These are phyloP conservation scores for Pelargonium myrrhifolium DNA, from an alignment of 441 rosid species.

Conservation along the genomic window DNA sequence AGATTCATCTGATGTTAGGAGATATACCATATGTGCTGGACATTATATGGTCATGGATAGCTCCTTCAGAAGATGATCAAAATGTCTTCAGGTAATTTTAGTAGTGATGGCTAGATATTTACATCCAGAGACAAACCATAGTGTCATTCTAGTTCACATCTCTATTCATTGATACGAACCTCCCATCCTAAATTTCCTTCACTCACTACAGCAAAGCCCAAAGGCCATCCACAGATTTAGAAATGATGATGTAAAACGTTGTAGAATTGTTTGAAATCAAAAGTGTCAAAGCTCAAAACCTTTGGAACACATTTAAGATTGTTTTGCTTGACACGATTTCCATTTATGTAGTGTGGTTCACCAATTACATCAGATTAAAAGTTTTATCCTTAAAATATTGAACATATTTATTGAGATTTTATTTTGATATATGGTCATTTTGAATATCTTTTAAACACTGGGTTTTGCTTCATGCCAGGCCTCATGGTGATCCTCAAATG, in stretches of 20 bases:
- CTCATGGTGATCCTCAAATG: conserved; percentile 96
- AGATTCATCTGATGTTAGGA: conserved; percentile 97
- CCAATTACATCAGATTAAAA: not conserved
- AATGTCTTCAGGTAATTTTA: conserved; percentile 57
- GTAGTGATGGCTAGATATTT: not conserved
- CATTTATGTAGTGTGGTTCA: not conserved
- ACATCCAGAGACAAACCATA: not conserved
- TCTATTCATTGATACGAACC: not conserved
- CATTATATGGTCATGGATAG: conserved; percentile 93
- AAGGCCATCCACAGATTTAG: not conserved
- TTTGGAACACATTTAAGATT: not conserved
- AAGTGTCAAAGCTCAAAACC: not conserved
- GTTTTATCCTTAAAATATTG: not conserved
- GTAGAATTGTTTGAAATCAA: conserved; percentile 4
- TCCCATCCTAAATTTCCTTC: not conserved
- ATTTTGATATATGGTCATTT: not conserved
- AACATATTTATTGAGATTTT: not conserved
- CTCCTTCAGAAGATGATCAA: conserved; percentile 84
- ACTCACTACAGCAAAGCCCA: not conserved
- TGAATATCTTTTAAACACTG: conserved; percentile 16
- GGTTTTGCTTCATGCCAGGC: conserved; percentile 48
- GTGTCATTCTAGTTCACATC: not conserved
- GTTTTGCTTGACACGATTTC: not conserved
- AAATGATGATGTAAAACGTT: not conserved
- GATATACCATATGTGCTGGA: conserved; percentile 82